Conservation (phyloP, 169 alveolate species). For the Theileria orientalis region DNA sequence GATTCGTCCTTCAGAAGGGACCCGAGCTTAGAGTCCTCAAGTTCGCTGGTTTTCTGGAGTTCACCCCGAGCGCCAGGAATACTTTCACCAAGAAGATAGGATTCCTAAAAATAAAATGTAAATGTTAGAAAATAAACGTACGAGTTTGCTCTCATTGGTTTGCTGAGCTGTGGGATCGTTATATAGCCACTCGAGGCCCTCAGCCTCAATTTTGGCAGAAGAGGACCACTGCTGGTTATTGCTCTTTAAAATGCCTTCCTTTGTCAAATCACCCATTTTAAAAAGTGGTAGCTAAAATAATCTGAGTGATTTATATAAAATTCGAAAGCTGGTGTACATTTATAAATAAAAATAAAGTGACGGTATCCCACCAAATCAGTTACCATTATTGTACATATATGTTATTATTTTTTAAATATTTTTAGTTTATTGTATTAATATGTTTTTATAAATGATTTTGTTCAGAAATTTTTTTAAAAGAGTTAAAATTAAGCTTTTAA, state of each 20-base stretch:
- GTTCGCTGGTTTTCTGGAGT: conserved; percentile 3
- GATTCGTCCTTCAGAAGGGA: conserved; percentile 36
- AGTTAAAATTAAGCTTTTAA: not conserved
- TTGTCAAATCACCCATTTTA: conserved; percentile 18
- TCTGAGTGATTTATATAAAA: not conserved
- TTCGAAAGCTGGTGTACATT: conserved; percentile 2
- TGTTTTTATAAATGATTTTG: not conserved
- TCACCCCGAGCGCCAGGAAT: conserved; percentile 63
- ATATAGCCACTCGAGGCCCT: conserved; percentile 69
- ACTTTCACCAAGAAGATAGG: conserved; percentile 56
- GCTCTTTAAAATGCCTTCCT: conserved; percentile 23
- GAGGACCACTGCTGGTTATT: conserved; percentile 49
- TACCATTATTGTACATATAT: no score
- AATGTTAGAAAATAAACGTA: not conserved
- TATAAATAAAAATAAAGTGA: not conserved
- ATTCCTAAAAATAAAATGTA: conserved; percentile 16
- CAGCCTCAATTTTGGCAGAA: conserved; percentile 49
- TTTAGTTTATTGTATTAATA: not conserved
- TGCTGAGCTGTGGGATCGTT: conserved; percentile 52
- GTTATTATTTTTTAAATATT: no score
- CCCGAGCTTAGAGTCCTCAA: conserved; percentile 32
- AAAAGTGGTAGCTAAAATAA: not conserved
- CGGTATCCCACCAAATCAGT: not conserved
- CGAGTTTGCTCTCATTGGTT: conserved; percentile 21
- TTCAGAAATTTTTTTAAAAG: not conserved